Evolutionary conservation across 2,329 filamentous ascomycete species (phyloP), one percentile per base, ranked within the genome.

Genomic region (Aspergillus fructus): DNA sequence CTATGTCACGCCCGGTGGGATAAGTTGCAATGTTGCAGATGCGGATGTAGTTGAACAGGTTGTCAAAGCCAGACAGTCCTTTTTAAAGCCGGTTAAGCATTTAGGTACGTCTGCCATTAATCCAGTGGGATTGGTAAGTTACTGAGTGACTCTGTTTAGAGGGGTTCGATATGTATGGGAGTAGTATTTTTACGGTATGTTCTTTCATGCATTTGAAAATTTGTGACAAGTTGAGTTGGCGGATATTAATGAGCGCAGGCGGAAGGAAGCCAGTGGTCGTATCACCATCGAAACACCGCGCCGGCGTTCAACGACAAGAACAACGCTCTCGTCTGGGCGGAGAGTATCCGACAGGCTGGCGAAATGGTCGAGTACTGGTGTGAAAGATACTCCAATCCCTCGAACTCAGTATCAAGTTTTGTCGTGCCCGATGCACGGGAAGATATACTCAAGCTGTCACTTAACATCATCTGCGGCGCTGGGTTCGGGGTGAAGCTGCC

Each of bases 271-370:
- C 69, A 73, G 13, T 80, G 78, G 78, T 61, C 71, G n/a, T 71
- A 76, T 27, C 78, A 81, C 53, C 71, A 78, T 9, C 74, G 72
- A 49, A 66, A 79, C 21, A 76, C 73, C 3, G 73, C 74, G 4
- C 69, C 75, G 0, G 70, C 72, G 5, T 80, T 81, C 64, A 79
- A 76, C 42, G 78, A 81, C 57, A 70, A 72, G 41, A 76, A 73
- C 40, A 77, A 73, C 34, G 59, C 59, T 5, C 59, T 74, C 4
- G 78, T 80, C 3, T 78, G 76, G 75, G 53, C 64, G 4, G 73
- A 76, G 59, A 63, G 71, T 13, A 49, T 72, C 12, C 59, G 58
- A 2, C 74, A 77, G 57, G 62, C 68, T 0, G 56, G 48, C 7
- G 66, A 71, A 23, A 72, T 77, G 73, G 47, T 70, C 33, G 39